These are phyloP conservation scores for Vigna angularis DNA, from an alignment of 306 rosid species.

Conservation along the genomic window DNA sequence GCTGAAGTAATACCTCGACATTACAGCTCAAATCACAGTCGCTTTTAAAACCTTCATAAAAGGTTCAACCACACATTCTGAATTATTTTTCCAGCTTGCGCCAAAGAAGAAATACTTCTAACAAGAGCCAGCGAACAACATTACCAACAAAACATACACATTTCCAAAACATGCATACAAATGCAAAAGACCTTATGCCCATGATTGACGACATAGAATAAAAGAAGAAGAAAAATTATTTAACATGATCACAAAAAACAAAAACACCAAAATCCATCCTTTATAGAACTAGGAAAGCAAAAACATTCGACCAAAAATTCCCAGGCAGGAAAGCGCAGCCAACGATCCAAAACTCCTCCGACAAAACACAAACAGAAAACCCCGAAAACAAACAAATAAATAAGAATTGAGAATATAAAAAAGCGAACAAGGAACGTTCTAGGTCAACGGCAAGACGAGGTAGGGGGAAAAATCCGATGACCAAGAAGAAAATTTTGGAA, in stretches of 20 bases:
- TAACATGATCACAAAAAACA: background rate
- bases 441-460: slow-evolving; percentile 41
- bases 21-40: background rate
- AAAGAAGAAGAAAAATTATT: background rate
- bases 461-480: slow-evolving; percentile 21
- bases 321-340: slow-evolving; percentile 7
- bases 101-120: too few relatives aligned
- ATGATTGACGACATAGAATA: background rate
- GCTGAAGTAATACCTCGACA: background rate
- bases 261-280: background rate
- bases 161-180: background rate
- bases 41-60: background rate
- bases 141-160: slow-evolving; percentile 5
- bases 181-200: background rate
- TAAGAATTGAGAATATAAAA: background rate
- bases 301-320: background rate
- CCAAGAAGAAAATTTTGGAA: background rate
- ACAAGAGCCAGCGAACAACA: slow-evolving; percentile 2
- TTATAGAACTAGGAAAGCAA: background rate
- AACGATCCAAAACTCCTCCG: slow-evolving; percentile 20
- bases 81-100: too few relatives aligned
- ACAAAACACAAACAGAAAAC: background rate
- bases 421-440: background rate
- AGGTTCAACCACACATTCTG: background rate
- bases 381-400: background rate